A percentile compares a stretch with the other conserved stretches of the same genome.
Conservation (phyloP, 306 rosid species). For the Lathyrus aphaca region DNA sequence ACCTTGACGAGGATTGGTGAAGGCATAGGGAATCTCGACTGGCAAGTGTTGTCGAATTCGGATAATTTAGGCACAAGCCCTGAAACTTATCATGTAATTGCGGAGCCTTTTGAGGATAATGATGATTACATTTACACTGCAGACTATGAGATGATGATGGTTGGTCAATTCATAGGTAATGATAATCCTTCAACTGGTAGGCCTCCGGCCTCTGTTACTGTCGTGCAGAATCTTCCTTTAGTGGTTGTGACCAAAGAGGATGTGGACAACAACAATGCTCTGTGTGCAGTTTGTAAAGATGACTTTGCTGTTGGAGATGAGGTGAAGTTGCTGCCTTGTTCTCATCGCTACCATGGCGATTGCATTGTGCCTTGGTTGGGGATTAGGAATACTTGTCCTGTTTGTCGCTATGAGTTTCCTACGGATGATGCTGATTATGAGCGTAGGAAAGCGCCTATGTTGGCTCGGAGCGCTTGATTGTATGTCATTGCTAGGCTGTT, state of each 20-base stretch:
- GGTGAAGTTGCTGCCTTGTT: conserved; percentile 68
- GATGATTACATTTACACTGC: conserved; percentile 66
- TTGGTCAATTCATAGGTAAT: conserved; percentile 70
- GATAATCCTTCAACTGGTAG: conserved; percentile 44
- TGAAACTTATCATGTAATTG: conserved; percentile 42
- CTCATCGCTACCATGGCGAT: conserved; percentile 72
- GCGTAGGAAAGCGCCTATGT: conserved; percentile 54
- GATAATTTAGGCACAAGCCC: conserved; percentile 48
- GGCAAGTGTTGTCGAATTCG: conserved; percentile 67
- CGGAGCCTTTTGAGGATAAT: conserved; percentile 55
- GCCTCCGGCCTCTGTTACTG: conserved; percentile 68
- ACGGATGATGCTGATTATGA: conserved; percentile 79
- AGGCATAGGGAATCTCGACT: conserved; percentile 55
- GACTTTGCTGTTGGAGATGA: conserved; percentile 56
- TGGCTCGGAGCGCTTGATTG: conserved; percentile 32
- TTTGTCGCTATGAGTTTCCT: conserved; percentile 79
- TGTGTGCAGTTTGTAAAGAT: conserved; percentile 86
- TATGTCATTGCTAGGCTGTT: conserved; percentile 41
- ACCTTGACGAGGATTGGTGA: conserved; percentile 41
- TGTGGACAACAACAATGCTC: conserved; percentile 44
- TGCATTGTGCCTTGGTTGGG: conserved; percentile 86
- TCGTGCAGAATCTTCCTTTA: conserved; percentile 55
- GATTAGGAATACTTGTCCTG: conserved; percentile 87
- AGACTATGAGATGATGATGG: conserved; percentile 73
- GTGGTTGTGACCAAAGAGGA: conserved; percentile 57